Base-by-base conservation (phyloP, 805 yeast species). In the Zygosaccharomyces bailii region DNA sequence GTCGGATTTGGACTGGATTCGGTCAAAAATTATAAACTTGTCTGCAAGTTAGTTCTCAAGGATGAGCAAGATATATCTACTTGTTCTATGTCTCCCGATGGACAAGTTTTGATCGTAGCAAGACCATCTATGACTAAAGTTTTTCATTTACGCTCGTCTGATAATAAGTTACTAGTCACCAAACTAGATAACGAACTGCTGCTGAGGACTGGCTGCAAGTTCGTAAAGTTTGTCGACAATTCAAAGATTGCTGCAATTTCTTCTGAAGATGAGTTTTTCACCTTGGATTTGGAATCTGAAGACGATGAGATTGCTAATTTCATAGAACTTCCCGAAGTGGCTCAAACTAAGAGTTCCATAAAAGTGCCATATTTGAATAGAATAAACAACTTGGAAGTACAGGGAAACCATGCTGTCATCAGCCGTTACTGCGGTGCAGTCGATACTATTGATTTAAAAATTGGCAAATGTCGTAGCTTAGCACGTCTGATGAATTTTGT, bases 21-120 rank as follows among this genome's bases (percentile, higher is more conserved):
- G n/a, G 57, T 49, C 6, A 59, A 56, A 8, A 57, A 56, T 45
- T 66, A 59, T 57, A 77, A 75, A 46, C 63, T 89, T 46, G 80
- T 85, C 2, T 72, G 85, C 42, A 86, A 86, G 65, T 59, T 86
- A 55, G 69, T 76, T 2, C 67, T 84, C 46, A 72, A 79, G 37
- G 93, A 84, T 51, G 95, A 86, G 24, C 96, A 88, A 51, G 85
- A 85, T 65, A 82, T 93, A 39, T 70, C 88, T 1, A 67, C 75
- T 27, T 87, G 84, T 47, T 72, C 79, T 7, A 60, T 90, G 32
- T 83, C 88, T 14, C 73, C 75, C 17, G 79, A 79, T 51, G 90
- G 86, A 2, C 69, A 77, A 25, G 70, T 79, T 20, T 65, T 93
- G 42, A 84, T 82, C 0, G 93, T 90, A 16, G 79, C 89, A 4